Conservation (phyloP, 2,329 filamentous ascomycete species). For the Colletotrichum zoysiae region DNA sequence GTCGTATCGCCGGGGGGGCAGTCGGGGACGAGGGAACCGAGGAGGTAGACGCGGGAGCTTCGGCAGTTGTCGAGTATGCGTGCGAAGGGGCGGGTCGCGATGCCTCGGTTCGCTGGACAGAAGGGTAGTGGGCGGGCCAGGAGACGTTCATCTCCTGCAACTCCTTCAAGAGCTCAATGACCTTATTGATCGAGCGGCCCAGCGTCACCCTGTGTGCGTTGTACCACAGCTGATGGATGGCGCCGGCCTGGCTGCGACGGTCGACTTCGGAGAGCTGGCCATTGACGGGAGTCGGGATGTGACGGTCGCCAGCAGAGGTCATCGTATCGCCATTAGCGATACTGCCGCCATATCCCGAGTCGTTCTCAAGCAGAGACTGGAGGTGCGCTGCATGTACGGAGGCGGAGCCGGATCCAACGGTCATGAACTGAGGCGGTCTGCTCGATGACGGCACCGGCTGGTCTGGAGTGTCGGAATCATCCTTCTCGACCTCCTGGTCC, state of each 20-base stretch:
- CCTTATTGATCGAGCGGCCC: conserved; percentile 87
- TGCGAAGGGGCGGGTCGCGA: conserved; percentile 74
- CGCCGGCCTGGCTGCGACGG: conserved; percentile 74
- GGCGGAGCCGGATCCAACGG: conserved; percentile 84
- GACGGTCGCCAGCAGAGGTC: conserved; percentile 46
- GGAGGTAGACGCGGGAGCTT: conserved; percentile 56
- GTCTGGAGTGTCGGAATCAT: conserved; percentile 47
- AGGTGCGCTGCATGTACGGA: conserved; percentile 86
- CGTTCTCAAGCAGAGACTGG: conserved; percentile 83
- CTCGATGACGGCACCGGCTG: conserved; percentile 46
- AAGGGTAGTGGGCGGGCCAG: conserved; percentile 97
- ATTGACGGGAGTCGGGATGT: conserved; percentile 40
- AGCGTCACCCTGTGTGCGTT: conserved; percentile 91
- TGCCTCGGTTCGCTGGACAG: conserved; percentile 74
- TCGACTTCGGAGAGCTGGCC: conserved; percentile 57
- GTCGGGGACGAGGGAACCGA: conserved; percentile 52
- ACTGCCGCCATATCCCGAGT: conserved; percentile 94
- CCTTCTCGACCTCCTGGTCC: conserved; percentile 46
- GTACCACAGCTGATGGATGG: conserved; percentile 94
- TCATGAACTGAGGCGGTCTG: conserved; percentile 79
- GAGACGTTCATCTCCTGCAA: conserved; percentile 89
- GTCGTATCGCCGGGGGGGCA: conserved; percentile 67
- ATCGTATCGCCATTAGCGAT: conserved; percentile 72
- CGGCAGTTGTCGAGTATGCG: conserved; percentile 70
- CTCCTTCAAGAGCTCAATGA: conserved; percentile 84